Percentiles rank a stretch among this genome's conserved stretches.
Conservation (phyloP, 768 basidiomycete species). For the Agaricus blazei region DNA sequence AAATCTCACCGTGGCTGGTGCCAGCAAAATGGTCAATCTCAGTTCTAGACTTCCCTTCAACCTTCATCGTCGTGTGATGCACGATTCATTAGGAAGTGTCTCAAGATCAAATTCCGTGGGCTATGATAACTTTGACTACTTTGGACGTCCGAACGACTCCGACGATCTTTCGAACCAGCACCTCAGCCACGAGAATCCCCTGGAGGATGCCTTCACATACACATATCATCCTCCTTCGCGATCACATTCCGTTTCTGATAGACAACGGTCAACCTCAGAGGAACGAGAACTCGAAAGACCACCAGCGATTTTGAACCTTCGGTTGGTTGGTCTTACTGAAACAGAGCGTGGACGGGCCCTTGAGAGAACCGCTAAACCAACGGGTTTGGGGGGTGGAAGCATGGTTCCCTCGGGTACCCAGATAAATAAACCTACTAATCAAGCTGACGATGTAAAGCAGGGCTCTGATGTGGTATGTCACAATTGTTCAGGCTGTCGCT, state of each 20-base stretch:
- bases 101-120: constrained; percentile 22
- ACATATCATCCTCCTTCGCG: background rate
- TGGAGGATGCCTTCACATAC: background rate
- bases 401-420: background rate
- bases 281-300: constrained; percentile 16
- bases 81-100: constrained; percentile 17
- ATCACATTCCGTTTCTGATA: constrained; percentile 5
- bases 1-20: background rate
- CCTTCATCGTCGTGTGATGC: constrained; percentile 36
- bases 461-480: background rate
- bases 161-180: background rate
- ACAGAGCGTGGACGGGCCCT: constrained; percentile 12
- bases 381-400: constrained; percentile 3
- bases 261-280: background rate
- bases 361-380: constrained; percentile 13
- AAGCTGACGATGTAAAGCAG: background rate
- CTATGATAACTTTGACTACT: constrained; percentile 6
- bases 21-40: constrained; percentile 70
- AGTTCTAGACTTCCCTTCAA: constrained; percentile 58
- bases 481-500: background rate
- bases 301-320: constrained; percentile 25
- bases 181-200: constrained; percentile 7
- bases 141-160: constrained; percentile 9
- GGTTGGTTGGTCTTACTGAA: constrained; percentile 23
- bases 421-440: background rate